Conservation (phyloP, 2,329 filamentous ascomycete species). For the Botrytis sinoallii region DNA sequence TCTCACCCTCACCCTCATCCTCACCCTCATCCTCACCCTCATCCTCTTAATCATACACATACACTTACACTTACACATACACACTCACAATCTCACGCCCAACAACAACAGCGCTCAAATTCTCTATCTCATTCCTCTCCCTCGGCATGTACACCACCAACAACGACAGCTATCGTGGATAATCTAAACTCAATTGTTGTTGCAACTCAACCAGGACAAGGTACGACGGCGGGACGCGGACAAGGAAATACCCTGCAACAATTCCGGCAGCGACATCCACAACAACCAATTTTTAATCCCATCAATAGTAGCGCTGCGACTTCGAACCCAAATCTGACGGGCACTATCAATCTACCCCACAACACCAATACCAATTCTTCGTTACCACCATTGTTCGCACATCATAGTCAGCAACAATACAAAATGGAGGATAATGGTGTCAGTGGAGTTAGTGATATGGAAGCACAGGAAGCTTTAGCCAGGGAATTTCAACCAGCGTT, state of each 20-base stretch:
- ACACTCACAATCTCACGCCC: not conserved
- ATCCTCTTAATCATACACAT: not conserved
- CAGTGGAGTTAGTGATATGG: constrained; percentile 30
- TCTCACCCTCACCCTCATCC: not conserved
- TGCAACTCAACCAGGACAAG: constrained; percentile 2
- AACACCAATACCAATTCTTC: constrained; percentile 22
- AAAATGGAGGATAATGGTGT: constrained; percentile 29
- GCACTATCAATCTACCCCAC: constrained; percentile 8
- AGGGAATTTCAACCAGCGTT: constrained; percentile 56
- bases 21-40: not conserved
- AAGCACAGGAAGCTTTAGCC: constrained; percentile 59
- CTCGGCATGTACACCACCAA: not conserved
- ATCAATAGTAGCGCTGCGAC: constrained; percentile 7
- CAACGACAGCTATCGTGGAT: not conserved
- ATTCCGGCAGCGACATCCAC: constrained; percentile 13
- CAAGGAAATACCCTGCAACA: constrained; percentile 19
- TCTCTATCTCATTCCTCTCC: constrained; percentile 2
- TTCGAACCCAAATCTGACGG: constrained; percentile 1
- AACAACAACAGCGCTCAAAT: constrained; percentile 5
- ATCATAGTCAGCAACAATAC: constrained; percentile 22
- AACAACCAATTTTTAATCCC: constrained; percentile 17
- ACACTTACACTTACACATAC: not conserved
- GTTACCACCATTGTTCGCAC: constrained; percentile 18
- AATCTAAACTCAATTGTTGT: constrained; percentile 10
- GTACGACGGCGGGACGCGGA: constrained; percentile 1